Evolutionary conservation across 768 basidiomycete species (phyloP).

Genomic region (Auricularia auricula-judae): DNA sequence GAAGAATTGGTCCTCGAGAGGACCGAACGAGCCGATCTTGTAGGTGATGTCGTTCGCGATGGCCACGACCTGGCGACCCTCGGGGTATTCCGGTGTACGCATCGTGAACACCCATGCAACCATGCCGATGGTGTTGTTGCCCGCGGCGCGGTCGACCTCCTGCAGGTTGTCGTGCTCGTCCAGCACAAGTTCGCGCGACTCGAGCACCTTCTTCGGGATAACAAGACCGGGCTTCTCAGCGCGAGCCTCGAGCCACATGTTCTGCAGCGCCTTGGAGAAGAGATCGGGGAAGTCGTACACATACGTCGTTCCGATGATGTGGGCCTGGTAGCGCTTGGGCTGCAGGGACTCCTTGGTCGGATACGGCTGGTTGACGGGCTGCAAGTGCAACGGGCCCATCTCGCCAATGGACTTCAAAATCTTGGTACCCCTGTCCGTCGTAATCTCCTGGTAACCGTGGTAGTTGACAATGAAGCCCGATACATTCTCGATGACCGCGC

Average conservation of each 20-base stretch:
- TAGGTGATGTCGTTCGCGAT: conserved; percentile 98
- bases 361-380: conserved; percentile 87
- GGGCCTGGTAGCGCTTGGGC: conserved; percentile 97
- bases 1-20: conserved; percentile 92
- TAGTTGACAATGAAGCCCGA: conserved; percentile 98
- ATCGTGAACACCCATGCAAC: conserved; percentile 95
- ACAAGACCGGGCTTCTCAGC: conserved; percentile 51
- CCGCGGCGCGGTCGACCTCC: conserved; percentile 86
- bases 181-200: conserved; percentile 82
- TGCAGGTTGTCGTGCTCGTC: conserved; percentile 87
- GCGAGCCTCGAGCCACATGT: conserved; percentile 76
- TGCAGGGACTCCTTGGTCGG: conserved; percentile 97
- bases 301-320: conserved; percentile 96
- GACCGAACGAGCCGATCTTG: conserved; percentile 98
- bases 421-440: conserved; percentile 87
- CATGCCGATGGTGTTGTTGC: conserved; percentile 95
- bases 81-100: conserved; percentile 83
- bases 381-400: conserved; percentile 91
- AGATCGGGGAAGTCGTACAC: conserved; percentile 99
- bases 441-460: conserved; percentile 96
- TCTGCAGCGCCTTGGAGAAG: conserved; percentile 93
- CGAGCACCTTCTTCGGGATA: conserved; percentile 67
- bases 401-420: conserved; percentile 98
- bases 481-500: conserved; percentile 96
- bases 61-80: conserved; percentile 77